Base-by-base conservation (phyloP, 139 green algal genomes). In the Picochlorum sp. region DNA sequence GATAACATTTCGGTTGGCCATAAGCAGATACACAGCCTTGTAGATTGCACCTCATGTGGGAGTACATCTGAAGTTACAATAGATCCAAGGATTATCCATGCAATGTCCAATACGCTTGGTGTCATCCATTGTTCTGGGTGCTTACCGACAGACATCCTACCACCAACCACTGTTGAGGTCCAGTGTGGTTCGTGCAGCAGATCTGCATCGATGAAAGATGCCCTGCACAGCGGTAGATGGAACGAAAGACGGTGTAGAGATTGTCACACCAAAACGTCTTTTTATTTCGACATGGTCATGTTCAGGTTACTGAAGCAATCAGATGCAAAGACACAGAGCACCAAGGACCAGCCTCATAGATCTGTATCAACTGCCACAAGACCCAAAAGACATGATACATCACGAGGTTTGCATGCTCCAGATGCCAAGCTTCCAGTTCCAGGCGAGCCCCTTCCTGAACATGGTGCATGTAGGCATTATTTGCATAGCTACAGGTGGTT, bases 381-480 rank as follows among this genome's bases (percentile, higher is more conserved):
- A n/a, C n/a, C n/a, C n/a, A n/a, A n/a, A n/a, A n/a, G n/a, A n/a
- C n/a, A n/a, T n/a, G n/a, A n/a, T n/a, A 25, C 16, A 41, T n/a
- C 33, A 20, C 5, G 33, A n/a, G 25, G 25, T 37, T 50, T 56
- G 10, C 9, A 56, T 36, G 25, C 50, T n/a, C 13, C 10, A 28
- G 13, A 22, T 39, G 50, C 36, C n/a, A 14, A 13, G 2, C 26
- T 25, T 41, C 13, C 49, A 24, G 20, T 8, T 7, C 35, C 61
- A 3, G 81, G 81, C 0, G 60, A 76, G 36, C 74, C 72, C 1
- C 66, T 89, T 58, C 81, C 80, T 2, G 52, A 67, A 4, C 50
- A 73, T n/a, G 81, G 81, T 25, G 74, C 81, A 1, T 89, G 82
- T 68, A 70, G 63, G 41, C 82, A 89, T 67, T 89, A 89, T 65